Evolutionary conservation across 2,329 filamentous ascomycete genomes (phyloP), one percentile per base, ranked within the genome.

Genomic region (Aspergillus bombycis): DNA sequence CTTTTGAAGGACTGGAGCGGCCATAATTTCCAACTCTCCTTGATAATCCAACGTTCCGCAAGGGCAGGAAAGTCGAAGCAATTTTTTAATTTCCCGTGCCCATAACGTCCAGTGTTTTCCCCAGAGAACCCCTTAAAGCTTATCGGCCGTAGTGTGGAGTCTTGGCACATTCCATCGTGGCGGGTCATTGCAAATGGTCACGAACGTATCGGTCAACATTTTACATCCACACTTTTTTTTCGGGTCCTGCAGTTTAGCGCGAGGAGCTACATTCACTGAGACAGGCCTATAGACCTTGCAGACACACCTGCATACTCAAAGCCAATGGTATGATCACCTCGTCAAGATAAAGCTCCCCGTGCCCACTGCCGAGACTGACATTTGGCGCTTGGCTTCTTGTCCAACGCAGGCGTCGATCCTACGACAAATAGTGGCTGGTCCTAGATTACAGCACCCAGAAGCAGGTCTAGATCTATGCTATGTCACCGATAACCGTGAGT

Each of bases 381-480:
- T 58, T 56, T 54, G 23, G 38, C 54, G 54, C 61, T 65, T 67
- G 62, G 61, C 65, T 66, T 60, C 56, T 62, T 60, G 61, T 28
- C 41, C 54, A 38, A 36, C 50, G 30, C 63, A 83, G 92, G 85
- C 91, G 60, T 92, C 90, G 26, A 80, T 98, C 65, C 86, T 98
- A 69, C 91, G 94, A 71, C 92, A 96, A 76, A 92, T 98, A 67
- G 93, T 98, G 66, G 93, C 95, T 52, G 90, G 94, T 11, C 94
- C 95, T 14, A 88, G 95, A 68, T 84, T 89, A 64, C 88, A 90
- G 71, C 94, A 98, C 76, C 86, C 91, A 34, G 94, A 97, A 81
- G 91, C 94, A 9, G 91, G 91, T 7, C 85, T 99, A 30, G 95
- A 99, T 76, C 86, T 99, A 52, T 98, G 94, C 83, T 99, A 99